Base-by-base conservation (phyloP, 2,329 filamentous ascomycete species). In the Tympanopsis confertula region DNA sequence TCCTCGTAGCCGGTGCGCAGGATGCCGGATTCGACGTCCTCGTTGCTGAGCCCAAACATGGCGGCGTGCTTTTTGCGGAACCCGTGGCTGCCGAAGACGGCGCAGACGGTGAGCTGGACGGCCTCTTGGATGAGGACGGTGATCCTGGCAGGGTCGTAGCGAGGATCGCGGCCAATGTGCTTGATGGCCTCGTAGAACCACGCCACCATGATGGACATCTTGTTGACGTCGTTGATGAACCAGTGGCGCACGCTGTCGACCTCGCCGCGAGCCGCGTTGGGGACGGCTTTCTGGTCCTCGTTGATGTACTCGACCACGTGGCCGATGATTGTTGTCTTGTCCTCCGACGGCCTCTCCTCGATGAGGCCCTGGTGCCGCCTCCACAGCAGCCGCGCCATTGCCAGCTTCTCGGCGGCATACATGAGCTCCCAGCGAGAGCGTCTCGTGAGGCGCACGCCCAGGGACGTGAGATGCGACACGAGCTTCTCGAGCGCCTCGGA, bases 391-490 rank as follows among this genome's bases (percentile, higher is more conserved):
- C 74, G 71, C 14, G 86, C 86, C 24, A 87, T 84, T 32, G 82
- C 77, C 61, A 96, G 72, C 58, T 88, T 94, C 56, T 98, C 91
- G 0, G 89, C 89, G 50, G 89, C 79, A 68, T 79, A 84, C n/a
- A 98, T 64, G 20, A 98, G 61, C 44, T 72, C 69, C 87, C 88
- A 96, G 47, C 78, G 78, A 1, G 79, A 79, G 18, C 62, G 63
- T 29, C 76, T 73, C 44, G 82, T 75, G 4, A 96, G 56, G 3
- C 74, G 64, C 19, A 77, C 68, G 42, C 78, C 78, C 20, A 80
- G 77, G 4, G 70, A 69, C 44, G 72, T 70, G 12, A 96, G 61
- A 46, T 91, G 78, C 2, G 67, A 62, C 38, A 86, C 84, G 38
- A 98, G 69, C 39, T 83, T 79, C 44, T 79, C 73, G 32, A 96